Conservation (phyloP, 2,329 filamentous ascomycete genomes). For the Fusarium compactum region DNA sequence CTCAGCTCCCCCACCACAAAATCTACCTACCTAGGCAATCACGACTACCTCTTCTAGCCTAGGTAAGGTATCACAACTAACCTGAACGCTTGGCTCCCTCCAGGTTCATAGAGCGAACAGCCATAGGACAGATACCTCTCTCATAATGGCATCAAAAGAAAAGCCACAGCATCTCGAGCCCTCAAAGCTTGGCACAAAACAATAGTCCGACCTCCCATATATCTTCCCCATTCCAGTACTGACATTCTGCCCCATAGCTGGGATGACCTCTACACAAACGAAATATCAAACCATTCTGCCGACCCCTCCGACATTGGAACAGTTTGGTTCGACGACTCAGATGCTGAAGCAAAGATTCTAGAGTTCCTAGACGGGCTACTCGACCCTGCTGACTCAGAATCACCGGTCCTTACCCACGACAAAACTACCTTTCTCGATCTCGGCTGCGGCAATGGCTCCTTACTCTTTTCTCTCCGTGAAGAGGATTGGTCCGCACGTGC, state of each 20-base stretch:
- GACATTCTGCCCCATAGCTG: slow-evolving; percentile 65
- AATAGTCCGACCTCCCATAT: slow-evolving; percentile 74
- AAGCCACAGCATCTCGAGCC: slow-evolving; percentile 78
- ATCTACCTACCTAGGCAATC: slow-evolving; percentile 18
- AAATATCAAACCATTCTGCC: slow-evolving; percentile 76
- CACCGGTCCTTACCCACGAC: slow-evolving; percentile 41
- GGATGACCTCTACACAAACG: slow-evolving; percentile 78
- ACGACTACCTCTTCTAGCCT: background rate
- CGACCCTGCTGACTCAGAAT: slow-evolving; percentile 43
- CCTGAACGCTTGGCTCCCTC: slow-evolving; percentile 31
- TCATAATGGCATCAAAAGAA: slow-evolving; percentile 38
- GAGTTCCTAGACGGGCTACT: slow-evolving; percentile 67
- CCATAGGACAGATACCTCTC: too few species aligned
- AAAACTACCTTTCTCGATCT: slow-evolving; percentile 81
- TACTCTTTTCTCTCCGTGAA: slow-evolving; percentile 84
- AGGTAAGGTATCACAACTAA: background rate
- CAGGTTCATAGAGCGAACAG: background rate
- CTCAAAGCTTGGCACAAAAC: slow-evolving; percentile 85
- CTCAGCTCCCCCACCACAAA: slow-evolving; percentile 42
- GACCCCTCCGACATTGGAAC: slow-evolving; percentile 86
- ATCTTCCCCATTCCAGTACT: slow-evolving; percentile 13
- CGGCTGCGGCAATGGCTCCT: slow-evolving; percentile 92
- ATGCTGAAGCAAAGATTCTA: slow-evolving; percentile 85
- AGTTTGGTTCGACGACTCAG: slow-evolving; percentile 95
- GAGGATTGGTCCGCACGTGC: slow-evolving; percentile 73